phyloP scores from a whole-genome alignment of 2,329 filamentous ascomycete genomes.

The Coniella vitis region DNA sequence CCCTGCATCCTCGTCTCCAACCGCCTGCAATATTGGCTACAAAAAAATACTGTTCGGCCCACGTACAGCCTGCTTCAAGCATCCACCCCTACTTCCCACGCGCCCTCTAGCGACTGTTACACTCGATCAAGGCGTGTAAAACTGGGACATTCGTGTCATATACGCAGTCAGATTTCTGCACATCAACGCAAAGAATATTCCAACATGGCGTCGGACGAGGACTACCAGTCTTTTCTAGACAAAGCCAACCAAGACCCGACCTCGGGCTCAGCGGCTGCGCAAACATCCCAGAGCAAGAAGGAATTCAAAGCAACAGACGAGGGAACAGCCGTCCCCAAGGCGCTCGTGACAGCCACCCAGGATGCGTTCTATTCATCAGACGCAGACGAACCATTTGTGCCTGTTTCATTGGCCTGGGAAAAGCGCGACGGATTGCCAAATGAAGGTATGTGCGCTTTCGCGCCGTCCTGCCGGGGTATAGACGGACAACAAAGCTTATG shows the following conservation, averaged over 20 bases:
- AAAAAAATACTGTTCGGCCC: background rate
- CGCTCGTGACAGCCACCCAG: constrained; percentile 43
- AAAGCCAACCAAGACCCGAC: constrained; percentile 78
- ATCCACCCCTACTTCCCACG: background rate
- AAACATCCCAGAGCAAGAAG: constrained; percentile 18
- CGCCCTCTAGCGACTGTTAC: background rate
- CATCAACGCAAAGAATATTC: background rate
- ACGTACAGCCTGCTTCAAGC: background rate
- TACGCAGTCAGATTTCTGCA: background rate
- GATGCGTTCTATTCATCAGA: constrained; percentile 70
- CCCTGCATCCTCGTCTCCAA: background rate
- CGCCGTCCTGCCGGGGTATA: background rate
- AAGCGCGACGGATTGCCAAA: constrained; percentile 48
- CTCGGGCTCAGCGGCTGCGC: constrained; percentile 40
- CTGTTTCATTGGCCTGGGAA: constrained; percentile 60
- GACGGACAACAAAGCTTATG: background rate
- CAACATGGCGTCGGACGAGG: constrained; percentile 68
- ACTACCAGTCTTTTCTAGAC: constrained; percentile 78
- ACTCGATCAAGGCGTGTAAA: background rate
- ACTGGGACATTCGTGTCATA: background rate
- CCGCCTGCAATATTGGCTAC: background rate
- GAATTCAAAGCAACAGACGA: constrained; percentile 47
- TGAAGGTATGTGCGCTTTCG: constrained; percentile 44
- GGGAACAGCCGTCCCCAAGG: constrained; percentile 53
- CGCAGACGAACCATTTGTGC: constrained; percentile 78